These are phyloP conservation scores for Insectozyma bohioensis DNA, from an alignment of 1,139 yeast species.

Conservation along the genomic window DNA sequence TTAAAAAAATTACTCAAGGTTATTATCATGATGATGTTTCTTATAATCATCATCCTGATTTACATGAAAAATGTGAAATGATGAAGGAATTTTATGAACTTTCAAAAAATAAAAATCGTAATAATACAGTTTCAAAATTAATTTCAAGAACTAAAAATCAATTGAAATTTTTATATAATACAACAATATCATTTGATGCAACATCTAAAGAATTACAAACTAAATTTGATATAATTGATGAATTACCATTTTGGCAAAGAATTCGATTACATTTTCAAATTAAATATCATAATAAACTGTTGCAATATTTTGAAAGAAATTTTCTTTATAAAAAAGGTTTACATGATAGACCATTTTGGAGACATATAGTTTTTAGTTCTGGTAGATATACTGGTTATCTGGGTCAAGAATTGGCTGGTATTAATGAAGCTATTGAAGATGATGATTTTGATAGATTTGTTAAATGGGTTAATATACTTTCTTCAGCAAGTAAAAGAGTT, in stretches of 20 bases:
- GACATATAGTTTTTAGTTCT: slow-evolving; percentile 79
- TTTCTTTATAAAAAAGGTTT: slow-evolving; percentile 68
- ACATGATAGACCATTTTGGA: slow-evolving; percentile 74
- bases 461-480: slow-evolving; percentile 57
- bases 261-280: slow-evolving; percentile 36
- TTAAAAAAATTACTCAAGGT: slow-evolving; percentile 25
- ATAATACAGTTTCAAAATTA: slow-evolving; percentile 1
- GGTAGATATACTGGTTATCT: slow-evolving; percentile 86
- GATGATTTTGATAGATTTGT: slow-evolving; percentile 50
- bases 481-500: slow-evolving; percentile 34
- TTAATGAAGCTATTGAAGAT: slow-evolving; percentile 79
- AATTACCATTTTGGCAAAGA: slow-evolving; percentile 42
- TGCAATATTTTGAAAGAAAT: slow-evolving; percentile 62
- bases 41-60: slow-evolving; percentile 17
- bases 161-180: slow-evolving; percentile 24
- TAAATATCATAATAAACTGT: slow-evolving; percentile 38
- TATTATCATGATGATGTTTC: slow-evolving; percentile 16
- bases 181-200: slow-evolving; percentile 38
- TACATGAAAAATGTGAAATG: slow-evolving; percentile 7
- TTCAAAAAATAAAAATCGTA: slow-evolving; percentile 11
- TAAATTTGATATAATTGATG: slow-evolving; percentile 33
- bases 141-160: slow-evolving; percentile 22
- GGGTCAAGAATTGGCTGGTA: slow-evolving; percentile 79
- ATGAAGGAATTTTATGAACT: slow-evolving; percentile 11
- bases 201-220: slow-evolving; percentile 32